Evolutionary conservation across 371 early-diverging fungal species (phyloP).

Genomic region (Mortierella sp.): DNA sequence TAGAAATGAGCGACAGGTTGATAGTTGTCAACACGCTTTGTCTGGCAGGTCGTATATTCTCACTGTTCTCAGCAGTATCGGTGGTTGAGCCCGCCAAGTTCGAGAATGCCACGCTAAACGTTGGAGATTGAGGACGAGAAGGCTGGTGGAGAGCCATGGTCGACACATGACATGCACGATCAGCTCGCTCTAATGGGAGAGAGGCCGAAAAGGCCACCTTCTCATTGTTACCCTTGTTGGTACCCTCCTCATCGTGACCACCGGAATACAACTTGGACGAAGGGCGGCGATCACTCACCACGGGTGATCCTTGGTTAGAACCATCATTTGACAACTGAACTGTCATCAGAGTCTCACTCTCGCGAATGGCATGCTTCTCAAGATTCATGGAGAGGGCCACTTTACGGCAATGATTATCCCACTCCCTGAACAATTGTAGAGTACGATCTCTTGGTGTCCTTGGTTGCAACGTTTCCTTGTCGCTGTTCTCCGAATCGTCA

Average conservation of each 20-base stretch:
- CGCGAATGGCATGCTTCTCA: conserved; percentile 35
- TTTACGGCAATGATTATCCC: conserved; percentile 32
- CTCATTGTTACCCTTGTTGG: neutral
- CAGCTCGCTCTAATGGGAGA: neutral
- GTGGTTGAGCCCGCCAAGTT: conserved; percentile 26
- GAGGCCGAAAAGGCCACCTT: neutral
- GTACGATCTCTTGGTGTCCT: conserved; percentile 33
- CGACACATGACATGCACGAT: conserved; percentile 25
- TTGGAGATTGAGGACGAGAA: conserved; percentile 37
- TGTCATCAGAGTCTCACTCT: conserved; percentile 46
- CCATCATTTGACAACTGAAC: conserved; percentile 34
- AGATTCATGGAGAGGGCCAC: conserved; percentile 24
- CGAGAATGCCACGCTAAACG: conserved; percentile 34
- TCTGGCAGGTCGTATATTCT: neutral
- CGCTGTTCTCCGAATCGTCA: neutral
- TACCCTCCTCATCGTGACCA: neutral
- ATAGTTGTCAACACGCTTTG: conserved; percentile 14
- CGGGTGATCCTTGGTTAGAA: conserved; percentile 18
- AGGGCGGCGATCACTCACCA: neutral
- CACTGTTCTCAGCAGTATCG: conserved; percentile 7
- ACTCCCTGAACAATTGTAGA: conserved; percentile 26
- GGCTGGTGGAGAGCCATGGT: conserved; percentile 43
- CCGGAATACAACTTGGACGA: conserved; percentile 4
- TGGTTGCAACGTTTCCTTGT: neutral
- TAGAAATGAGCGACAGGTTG: conserved; percentile 31